Conservation (phyloP, 441 rosid genomes). For the Capsella rubella region DNA sequence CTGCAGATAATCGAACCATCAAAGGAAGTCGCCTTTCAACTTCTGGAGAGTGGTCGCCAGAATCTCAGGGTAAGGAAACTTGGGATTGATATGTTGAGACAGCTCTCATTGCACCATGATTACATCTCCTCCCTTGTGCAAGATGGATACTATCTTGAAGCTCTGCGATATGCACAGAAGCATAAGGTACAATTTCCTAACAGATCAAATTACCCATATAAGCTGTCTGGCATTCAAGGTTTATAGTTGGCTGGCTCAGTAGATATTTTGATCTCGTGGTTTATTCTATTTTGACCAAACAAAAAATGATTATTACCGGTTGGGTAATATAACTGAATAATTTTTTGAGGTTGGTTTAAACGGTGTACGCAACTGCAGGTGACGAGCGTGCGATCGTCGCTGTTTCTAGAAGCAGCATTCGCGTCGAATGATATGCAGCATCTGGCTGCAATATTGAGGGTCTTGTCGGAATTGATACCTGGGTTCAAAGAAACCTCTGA, state of each 20-base stretch:
- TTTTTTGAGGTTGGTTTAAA: slow-evolving; percentile 29
- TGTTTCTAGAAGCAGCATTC: slow-evolving; percentile 84
- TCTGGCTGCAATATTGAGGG: slow-evolving; percentile 87
- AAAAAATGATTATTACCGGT: too few relatives aligned
- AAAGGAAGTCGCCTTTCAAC: slow-evolving; percentile 95
- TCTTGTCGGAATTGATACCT: slow-evolving; percentile 80
- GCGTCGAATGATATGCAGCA: slow-evolving; percentile 72
- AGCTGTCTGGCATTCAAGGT: too few relatives aligned
- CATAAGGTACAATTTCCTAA: slow-evolving; percentile 61
- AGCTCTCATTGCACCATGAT: slow-evolving; percentile 86
- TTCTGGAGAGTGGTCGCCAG: slow-evolving; percentile 80
- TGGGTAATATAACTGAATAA: not conserved
- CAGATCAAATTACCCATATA: not conserved
- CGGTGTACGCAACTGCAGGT: slow-evolving; percentile 58
- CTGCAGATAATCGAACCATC: slow-evolving; percentile 92
- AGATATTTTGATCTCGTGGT: not conserved
- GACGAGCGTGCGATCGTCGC: slow-evolving; percentile 63
- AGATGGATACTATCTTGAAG: slow-evolving; percentile 94
- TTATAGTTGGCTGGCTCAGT: not conserved
- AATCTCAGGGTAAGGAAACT: slow-evolving; percentile 77
- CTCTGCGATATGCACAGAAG: slow-evolving; percentile 87
- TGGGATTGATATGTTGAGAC: slow-evolving; percentile 94
- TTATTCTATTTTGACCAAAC: not conserved
- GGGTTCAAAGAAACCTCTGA: slow-evolving; percentile 74
- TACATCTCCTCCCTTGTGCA: slow-evolving; percentile 75